Percentiles rank a stretch among this genome's conserved stretches.
Evolutionary conservation across 2,329 filamentous ascomycete genomes (phyloP).

Genomic region (Periconia macrospinosa): DNA sequence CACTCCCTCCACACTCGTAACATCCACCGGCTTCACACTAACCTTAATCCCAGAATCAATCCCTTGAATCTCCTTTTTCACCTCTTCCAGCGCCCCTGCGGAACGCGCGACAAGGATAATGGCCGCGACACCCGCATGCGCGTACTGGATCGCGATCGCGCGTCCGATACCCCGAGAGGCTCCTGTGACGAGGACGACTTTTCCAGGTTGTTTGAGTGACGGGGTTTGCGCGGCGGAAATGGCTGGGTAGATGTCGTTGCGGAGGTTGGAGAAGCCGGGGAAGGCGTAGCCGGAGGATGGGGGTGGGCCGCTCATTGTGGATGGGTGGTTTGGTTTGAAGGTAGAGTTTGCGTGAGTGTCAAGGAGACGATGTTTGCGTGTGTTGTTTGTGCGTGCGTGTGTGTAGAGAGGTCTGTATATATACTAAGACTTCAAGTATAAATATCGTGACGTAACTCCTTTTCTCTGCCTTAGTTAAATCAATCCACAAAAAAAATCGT

Average conservation of each 20-base stretch:
- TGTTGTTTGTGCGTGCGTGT: too few species aligned
- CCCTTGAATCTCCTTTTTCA: slow-evolving; percentile 39
- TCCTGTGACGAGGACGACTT: slow-evolving; percentile 57
- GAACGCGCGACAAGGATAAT: slow-evolving; percentile 60
- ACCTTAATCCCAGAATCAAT: slow-evolving; percentile 48
- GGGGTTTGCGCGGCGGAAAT: slow-evolving; percentile 48
- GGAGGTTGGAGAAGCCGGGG: slow-evolving; percentile 25
- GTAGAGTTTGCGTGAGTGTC: too few species aligned
- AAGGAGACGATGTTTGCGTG: too few species aligned
- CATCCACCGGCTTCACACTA: slow-evolving; percentile 47
- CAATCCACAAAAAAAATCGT: too few species aligned
- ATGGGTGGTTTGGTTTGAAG: too few species aligned
- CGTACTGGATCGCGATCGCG: slow-evolving; percentile 59
- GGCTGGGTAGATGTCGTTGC: slow-evolving; percentile 56
- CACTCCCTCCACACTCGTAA: slow-evolving; percentile 44
- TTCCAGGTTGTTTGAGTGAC: slow-evolving; percentile 41
- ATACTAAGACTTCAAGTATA: too few species aligned
- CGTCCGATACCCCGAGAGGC: slow-evolving; percentile 59
- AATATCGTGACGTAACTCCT: too few species aligned
- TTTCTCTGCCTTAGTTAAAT: too few species aligned
- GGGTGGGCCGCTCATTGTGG: neutral
- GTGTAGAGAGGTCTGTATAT: too few species aligned
- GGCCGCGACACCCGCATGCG: slow-evolving; percentile 54
- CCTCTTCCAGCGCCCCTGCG: slow-evolving; percentile 37
- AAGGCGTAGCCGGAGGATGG: slow-evolving; percentile 18